Evolutionary conservation across 1,284 basidiomycete species (phyloP), one percentile per base, ranked within the genome.

Genomic region (Waitea zeae): DNA sequence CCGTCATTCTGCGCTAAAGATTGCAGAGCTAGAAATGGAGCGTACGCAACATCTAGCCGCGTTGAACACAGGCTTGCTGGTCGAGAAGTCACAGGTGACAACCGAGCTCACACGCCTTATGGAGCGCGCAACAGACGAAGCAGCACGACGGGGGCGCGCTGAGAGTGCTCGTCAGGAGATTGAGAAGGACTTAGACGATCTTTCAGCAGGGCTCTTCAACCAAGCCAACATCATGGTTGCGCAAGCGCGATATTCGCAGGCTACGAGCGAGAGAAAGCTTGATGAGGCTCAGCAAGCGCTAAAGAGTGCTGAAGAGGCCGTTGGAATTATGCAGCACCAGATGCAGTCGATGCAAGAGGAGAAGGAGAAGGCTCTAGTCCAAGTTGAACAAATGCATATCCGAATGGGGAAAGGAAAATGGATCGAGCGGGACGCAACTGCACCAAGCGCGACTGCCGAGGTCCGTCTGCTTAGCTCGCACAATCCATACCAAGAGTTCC

Each of bases 151-250:
- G 13, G 90, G 89, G 12, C 79, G 88, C 50, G 93, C 92, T 1
- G 90, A 93, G 53, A 73, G 66, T 40, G 86, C 81, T 12, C 71
- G 82, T 30, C 64, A 58, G 15, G 79, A 79, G 36, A 92, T 95
- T 45, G 83, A 88, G 56, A 70, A 77, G 54, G 87, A 92, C 41
- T 59, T 98, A 30, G 92, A 96, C 52, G 88, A 96, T 53, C 72
- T 98, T 38, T 89, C 88, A 37, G 88, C 90, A 3, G 75, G 64
- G 37, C 56, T 93, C 13, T 93, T 93, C 48, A 70, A 71, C 41
- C 83, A 89, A 53, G 87, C 87, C 2, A 92, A 93, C 50, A 77
- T 66, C 1, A 93, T 93, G 88, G 87, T 98, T 4, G 89, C 87
- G 0, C 79, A 88, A 44, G 93, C 93, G 31, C 71, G 90, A 4